A percentile compares a stretch with the other conserved stretches of the same genome.
Evolutionary conservation across 1,284 basidiomycete genomes (phyloP).

Genomic region (Rhodotorula sp.): DNA sequence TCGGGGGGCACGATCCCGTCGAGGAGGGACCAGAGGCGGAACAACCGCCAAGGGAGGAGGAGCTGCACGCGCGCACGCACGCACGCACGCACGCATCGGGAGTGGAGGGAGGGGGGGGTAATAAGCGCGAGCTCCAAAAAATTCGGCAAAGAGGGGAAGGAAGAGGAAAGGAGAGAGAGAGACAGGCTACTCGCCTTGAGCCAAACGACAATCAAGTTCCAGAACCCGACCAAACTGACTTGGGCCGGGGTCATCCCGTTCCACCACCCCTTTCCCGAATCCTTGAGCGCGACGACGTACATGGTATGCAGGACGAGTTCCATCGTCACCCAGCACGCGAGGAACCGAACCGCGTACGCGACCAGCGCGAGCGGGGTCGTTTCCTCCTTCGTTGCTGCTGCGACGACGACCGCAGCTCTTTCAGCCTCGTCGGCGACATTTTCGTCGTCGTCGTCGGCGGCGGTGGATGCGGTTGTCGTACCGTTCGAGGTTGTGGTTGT

Average conservation of each 20-base stretch:
- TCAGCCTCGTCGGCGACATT: background rate
- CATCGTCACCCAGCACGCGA: constrained; percentile 75
- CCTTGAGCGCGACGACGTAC: constrained; percentile 97
- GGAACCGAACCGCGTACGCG: constrained; percentile 70
- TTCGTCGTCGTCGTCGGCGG: too few relatives aligned
- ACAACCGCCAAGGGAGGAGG: constrained; percentile 96
- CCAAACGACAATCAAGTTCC: constrained; percentile 97
- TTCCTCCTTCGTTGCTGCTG: background rate
- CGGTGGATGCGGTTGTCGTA: background rate
- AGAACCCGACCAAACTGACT: constrained; percentile 91
- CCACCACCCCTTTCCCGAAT: constrained; percentile 54
- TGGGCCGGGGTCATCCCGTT: constrained; percentile 70
- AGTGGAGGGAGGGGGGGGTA: too few relatives aligned
- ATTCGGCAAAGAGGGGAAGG: background rate
- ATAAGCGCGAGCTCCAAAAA: background rate
- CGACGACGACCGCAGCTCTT: background rate
- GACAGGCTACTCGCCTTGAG: constrained; percentile 66
- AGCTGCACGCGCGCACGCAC: too few relatives aligned
- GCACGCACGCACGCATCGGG: too few relatives aligned
- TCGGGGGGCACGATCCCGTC: constrained; percentile 93
- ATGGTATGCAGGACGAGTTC: constrained; percentile 90
- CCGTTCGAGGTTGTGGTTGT: background rate
- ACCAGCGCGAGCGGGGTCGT: constrained; percentile 51
- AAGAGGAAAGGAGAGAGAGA: background rate
- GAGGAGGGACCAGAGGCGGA: constrained; percentile 87